phyloP scores from a whole-genome alignment of 768 basidiomycete genomes.

The Leccinum variicolor region DNA sequence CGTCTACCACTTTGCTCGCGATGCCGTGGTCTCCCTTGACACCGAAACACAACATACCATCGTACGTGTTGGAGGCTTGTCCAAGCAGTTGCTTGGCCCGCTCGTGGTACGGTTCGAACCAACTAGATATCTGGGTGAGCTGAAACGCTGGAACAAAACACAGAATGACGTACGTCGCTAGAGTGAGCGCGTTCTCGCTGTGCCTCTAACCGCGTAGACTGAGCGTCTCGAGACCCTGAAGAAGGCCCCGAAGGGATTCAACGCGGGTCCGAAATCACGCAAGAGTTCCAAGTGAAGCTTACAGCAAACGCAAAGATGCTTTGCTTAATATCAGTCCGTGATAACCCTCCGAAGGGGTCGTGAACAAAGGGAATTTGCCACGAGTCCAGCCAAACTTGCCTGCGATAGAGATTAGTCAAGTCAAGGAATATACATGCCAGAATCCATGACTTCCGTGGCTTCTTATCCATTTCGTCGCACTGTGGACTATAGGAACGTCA shows the following conservation, averaged over 20 bases:
- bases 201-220: slow-evolving; percentile 58
- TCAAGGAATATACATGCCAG: slow-evolving; percentile 35
- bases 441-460: slow-evolving; percentile 63
- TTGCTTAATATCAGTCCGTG: slow-evolving; percentile 52
- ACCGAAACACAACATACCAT: slow-evolving; percentile 79
- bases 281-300: slow-evolving; percentile 51
- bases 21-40: slow-evolving; percentile 48
- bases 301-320: slow-evolving; percentile 50
- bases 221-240: slow-evolving; percentile 63
- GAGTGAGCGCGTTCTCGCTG: slow-evolving; percentile 51
- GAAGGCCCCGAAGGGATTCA: slow-evolving; percentile 56
- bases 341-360: slow-evolving; percentile 52
- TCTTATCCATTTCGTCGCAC: slow-evolving; percentile 66
- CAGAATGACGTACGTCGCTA: slow-evolving; percentile 37
- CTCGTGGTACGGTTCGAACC: no score
- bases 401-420: slow-evolving; percentile 10
- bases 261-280: slow-evolving; percentile 50
- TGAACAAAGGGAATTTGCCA: slow-evolving; percentile 56
- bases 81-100: no score
- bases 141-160: neutral
- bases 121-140: slow-evolving; percentile 21
- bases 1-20: slow-evolving; percentile 66
- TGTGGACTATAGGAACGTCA: slow-evolving; percentile 38
- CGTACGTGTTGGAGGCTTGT: no score
- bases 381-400: slow-evolving; percentile 57